A percentile compares a stretch with the other conserved stretches of the same genome.
Conservation (phyloP, 2,329 filamentous ascomycete species). For the Chaetomiaceae sp. region DNA sequence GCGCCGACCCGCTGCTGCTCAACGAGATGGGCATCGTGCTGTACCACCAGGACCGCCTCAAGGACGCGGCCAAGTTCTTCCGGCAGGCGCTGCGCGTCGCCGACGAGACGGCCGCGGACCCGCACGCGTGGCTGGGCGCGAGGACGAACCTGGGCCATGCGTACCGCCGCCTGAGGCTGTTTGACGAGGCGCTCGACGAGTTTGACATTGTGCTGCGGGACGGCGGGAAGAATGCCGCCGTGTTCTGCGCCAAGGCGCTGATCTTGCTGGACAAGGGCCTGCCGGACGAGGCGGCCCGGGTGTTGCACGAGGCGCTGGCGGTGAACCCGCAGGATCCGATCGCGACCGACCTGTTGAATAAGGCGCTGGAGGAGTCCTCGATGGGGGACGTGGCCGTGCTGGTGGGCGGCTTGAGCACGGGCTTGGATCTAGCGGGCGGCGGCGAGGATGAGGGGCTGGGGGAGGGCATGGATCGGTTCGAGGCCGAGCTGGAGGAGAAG, state of each 20-base stretch:
- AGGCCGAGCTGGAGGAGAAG: slow-evolving; percentile 46
- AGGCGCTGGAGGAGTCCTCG: slow-evolving; percentile 62
- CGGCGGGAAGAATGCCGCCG: slow-evolving; percentile 71
- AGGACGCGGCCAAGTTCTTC: slow-evolving; percentile 74
- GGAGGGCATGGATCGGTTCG: slow-evolving; percentile 43
- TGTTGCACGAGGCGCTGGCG: slow-evolving; percentile 79
- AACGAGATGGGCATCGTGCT: slow-evolving; percentile 97
- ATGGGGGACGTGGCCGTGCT: slow-evolving; percentile 32
- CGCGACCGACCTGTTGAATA: slow-evolving; percentile 71
- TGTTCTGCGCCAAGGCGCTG: slow-evolving; percentile 80
- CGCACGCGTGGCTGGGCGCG: slow-evolving; percentile 76
- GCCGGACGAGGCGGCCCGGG: slow-evolving; percentile 71
- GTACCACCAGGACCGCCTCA: slow-evolving; percentile 80
- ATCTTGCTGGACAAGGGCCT: slow-evolving; percentile 74
- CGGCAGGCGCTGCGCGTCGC: slow-evolving; percentile 71
- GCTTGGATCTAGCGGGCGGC: neutral
- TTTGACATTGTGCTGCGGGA: slow-evolving; percentile 85
- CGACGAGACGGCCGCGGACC: slow-evolving; percentile 75
- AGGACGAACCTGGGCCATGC: slow-evolving; percentile 88
- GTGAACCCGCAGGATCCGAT: slow-evolving; percentile 76
- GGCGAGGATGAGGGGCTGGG: slow-evolving; percentile 30
- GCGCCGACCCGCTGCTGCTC: slow-evolving; percentile 80
- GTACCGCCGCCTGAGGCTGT: slow-evolving; percentile 65
- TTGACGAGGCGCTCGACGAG: slow-evolving; percentile 67
- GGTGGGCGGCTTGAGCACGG: slow-evolving; percentile 15